These are phyloP conservation scores for Pichia inconspicua DNA, from an alignment of 1,139 yeast genomes.

Conservation along the genomic window DNA sequence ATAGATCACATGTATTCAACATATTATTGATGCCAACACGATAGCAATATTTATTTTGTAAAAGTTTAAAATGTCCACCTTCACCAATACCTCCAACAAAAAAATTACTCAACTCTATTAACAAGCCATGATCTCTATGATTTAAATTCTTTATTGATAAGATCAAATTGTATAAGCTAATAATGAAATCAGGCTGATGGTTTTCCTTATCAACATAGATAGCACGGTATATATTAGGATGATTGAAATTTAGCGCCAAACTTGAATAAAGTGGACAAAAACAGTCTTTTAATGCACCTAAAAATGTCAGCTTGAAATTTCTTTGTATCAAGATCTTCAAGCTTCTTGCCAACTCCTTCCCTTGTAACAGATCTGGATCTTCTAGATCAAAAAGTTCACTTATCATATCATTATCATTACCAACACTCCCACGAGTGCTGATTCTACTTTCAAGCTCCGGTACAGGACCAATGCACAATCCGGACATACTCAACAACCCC, in stretches of 20 bases:
- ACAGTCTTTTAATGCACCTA: constrained; percentile 42
- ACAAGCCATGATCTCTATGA: constrained; percentile 43
- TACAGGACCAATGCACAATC: constrained; percentile 39
- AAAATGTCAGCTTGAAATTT: constrained; percentile 44
- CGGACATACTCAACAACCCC: constrained; percentile 42
- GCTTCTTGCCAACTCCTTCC: constrained; percentile 30
- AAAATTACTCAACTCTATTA: constrained; percentile 43
- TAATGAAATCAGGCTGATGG: constrained; percentile 41
- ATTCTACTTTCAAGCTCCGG: constrained; percentile 39
- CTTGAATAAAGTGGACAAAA: constrained; percentile 40
- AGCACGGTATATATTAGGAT: constrained; percentile 48
- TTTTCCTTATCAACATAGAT: constrained; percentile 31
- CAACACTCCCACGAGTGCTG: constrained; percentile 35
- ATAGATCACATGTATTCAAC: constrained; percentile 44
- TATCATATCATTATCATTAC: constrained; percentile 41
- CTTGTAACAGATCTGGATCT: constrained; percentile 31
- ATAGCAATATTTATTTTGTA: constrained; percentile 45
- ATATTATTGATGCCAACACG: constrained; percentile 42
- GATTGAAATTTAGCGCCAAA: constrained; percentile 37
- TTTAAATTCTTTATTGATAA: constrained; percentile 45
- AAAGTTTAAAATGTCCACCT: constrained; percentile 45
- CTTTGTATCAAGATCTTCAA: constrained; percentile 30
- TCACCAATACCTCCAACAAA: constrained; percentile 44
- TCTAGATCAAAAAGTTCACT: constrained; percentile 42
- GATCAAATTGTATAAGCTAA: constrained; percentile 39